Evolutionary conservation across 768 basidiomycete genomes (phyloP).

Genomic region (Phanerochaete carnosa): DNA sequence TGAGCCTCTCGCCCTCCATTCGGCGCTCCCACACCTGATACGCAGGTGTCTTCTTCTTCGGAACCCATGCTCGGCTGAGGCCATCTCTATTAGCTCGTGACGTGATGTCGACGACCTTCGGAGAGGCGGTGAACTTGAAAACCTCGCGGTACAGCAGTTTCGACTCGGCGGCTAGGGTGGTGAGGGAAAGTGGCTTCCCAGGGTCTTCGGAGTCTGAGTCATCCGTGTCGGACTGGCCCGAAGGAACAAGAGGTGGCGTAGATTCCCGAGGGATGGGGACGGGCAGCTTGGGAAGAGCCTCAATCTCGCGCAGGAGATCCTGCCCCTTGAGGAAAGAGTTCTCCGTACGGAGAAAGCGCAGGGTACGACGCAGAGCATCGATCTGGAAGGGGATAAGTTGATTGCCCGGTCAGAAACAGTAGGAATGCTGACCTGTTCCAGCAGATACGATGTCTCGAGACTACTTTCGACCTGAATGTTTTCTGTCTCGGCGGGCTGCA

Average conservation of each 20-base stretch:
- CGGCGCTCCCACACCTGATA: slow-evolving; percentile 78
- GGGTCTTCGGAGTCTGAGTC: slow-evolving; percentile 51
- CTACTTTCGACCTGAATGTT: slow-evolving; percentile 70
- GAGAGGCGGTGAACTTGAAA: slow-evolving; percentile 77
- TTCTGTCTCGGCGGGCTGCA: slow-evolving; percentile 56
- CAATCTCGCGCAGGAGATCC: slow-evolving; percentile 82
- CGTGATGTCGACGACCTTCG: slow-evolving; percentile 84
- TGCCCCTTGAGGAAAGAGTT: slow-evolving; percentile 93
- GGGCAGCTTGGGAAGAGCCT: slow-evolving; percentile 65
- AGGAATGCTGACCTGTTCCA: slow-evolving; percentile 66
- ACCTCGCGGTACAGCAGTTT: slow-evolving; percentile 89
- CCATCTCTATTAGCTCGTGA: slow-evolving; percentile 44
- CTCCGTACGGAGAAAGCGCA: slow-evolving; percentile 90
- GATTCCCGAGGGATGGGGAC: slow-evolving; percentile 44
- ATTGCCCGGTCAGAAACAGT: background rate
- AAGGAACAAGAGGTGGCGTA: slow-evolving; percentile 68
- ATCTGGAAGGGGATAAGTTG: slow-evolving; percentile 46
- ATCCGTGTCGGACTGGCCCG: slow-evolving; percentile 62
- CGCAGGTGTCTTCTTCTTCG: slow-evolving; percentile 76
- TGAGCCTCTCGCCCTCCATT: slow-evolving; percentile 70
- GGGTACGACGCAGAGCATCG: slow-evolving; percentile 85
- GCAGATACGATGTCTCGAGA: slow-evolving; percentile 81
- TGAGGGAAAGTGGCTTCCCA: slow-evolving; percentile 48
- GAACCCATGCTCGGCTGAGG: slow-evolving; percentile 62
- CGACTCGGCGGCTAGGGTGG: slow-evolving; percentile 74